Base-by-base conservation (phyloP, 2,329 filamentous ascomycete genomes). In the Graphilbum ipis-grandicollis region DNA sequence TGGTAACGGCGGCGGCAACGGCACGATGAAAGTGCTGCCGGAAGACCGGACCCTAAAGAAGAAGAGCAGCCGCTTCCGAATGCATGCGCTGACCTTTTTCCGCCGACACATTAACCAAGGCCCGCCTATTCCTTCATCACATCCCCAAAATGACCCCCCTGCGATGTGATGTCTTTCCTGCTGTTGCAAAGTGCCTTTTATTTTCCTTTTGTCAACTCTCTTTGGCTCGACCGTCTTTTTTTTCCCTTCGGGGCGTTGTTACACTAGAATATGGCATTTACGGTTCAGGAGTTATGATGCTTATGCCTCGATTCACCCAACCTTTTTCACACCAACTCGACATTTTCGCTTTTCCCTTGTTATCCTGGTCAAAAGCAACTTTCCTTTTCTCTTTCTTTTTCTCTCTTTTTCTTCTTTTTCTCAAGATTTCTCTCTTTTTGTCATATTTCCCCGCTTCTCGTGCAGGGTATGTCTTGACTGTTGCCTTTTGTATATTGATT, bases 11-110 rank as follows among this genome's bases (percentile, higher is more conserved):
- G 59, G 58, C 34, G 58, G 60, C 47, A 57, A 60, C 19, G 56
- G 62, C 41, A 58, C 59, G 10, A 39, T 31, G 34, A n/a, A 14
- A 4, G 29, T 33, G 26, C 29, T 33, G 23, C 33, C 45, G 8
- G 63, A 70, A 23, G 57, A 57, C 35, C 67, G 61, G 42, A 54
- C 58, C 12, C 54, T 77, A 15, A 70, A 65, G 51, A 78, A 77
- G 55, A 73, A 70, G 52, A 60, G 71, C 5, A 76, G 71, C 47
- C 60, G 71, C 30, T 77, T 77, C 47, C 60, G 68, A 43, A 72
- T 77, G 61, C 76, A 73, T 43, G 65, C 68, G 31, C 60, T 73
- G 40, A 62, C 63, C 5, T 65, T 71, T 44, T 70, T 72, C 47
- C 59, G 66, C 46, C 60, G 65, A 37, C 63, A 70, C 46, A 70